Conservation (phyloP, 2,329 filamentous ascomycete genomes). For the Arthroderma sp. region DNA sequence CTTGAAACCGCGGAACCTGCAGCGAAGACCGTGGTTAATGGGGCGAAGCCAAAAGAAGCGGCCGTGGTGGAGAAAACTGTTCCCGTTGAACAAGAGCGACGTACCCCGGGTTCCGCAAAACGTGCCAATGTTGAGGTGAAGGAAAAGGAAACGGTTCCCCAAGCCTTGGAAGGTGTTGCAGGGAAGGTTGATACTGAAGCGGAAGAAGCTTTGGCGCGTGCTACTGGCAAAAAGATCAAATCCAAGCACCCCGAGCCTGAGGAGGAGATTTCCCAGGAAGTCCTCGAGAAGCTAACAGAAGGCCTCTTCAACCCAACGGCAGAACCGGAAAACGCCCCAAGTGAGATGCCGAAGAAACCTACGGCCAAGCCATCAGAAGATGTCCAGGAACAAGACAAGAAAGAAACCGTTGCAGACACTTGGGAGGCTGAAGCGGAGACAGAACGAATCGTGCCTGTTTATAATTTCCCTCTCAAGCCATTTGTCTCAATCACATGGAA, state of each 20-base stretch:
- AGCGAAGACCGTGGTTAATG: background rate
- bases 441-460: conserved; percentile 58
- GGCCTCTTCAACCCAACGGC: conserved; percentile 36
- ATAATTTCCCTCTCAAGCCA: conserved; percentile 92
- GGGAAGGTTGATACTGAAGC: conserved; percentile 47
- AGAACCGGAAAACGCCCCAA: conserved; percentile 13
- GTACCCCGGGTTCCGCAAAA: background rate
- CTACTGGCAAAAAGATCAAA: conserved; percentile 39
- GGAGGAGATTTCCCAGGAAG: conserved; percentile 24
- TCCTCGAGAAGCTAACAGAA: conserved; percentile 33
- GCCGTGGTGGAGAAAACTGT: background rate
- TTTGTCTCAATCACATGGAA: conserved; percentile 78
- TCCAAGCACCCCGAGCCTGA: conserved; percentile 19
- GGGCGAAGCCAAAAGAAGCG: no score
- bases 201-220: conserved; percentile 50
- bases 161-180: conserved; percentile 55
- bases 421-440: conserved; percentile 46
- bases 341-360: conserved; percentile 14
- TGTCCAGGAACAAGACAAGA: conserved; percentile 27
- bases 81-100: background rate
- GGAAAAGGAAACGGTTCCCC: conserved; percentile 54
- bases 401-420: conserved; percentile 8
- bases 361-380: conserved; percentile 38
- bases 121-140: background rate
- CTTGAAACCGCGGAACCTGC: background rate